Evolutionary conservation across 768 basidiomycete species (phyloP), one percentile per base, ranked within the genome.

Genomic region (Russula foetens): DNA sequence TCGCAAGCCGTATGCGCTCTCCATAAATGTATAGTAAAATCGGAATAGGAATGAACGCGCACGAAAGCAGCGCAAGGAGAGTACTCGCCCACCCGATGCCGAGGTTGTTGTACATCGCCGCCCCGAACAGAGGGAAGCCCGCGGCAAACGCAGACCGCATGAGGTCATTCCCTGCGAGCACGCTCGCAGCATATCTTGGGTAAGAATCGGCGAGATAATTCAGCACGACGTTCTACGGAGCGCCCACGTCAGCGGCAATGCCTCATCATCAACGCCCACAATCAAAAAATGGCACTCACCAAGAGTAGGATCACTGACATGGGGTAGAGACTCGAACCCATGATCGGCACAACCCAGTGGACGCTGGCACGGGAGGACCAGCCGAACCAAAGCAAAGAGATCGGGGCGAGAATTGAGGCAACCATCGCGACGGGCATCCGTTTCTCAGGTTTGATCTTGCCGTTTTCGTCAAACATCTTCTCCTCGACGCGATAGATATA

Each of bases 121-220:
- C 44, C 24, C 66, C 67, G 38, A 70, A 69, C 26, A 69, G 38
- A 7, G 62, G 62, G 48, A 59, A 60, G n/a, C 21, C 28, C 0
- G 53, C 52, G 15, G 52, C 59, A 21, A 73, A 67, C 41, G 66
- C 51, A 1, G 70, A 69, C 1, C 73, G 68, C 59, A 73, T 67
- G 23, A 74, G 59, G 59, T 69, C 73, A 51, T 74, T 74, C 21
- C 73, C 73, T 7, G 73, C 73, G 33, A 74, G 65, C 26, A 74
- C 72, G 35, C 67, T 68, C 45, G 73, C 74, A 2, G 67, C 68
- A 55, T 73, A 69, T 7, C 51, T 60, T 9, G 71, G 70, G 56
- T 75, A 75, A 33, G 71, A 69, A 45, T 67, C 67, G 14, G 71
- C 60, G 28, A 73, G 62, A 58, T 75, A 75, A 60, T 67, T 72